A percentile compares a stretch with the other conserved stretches of the same genome.
phyloP scores from a whole-genome alignment of 345 rosid genomes.

The Citrus mangshanensis region DNA sequence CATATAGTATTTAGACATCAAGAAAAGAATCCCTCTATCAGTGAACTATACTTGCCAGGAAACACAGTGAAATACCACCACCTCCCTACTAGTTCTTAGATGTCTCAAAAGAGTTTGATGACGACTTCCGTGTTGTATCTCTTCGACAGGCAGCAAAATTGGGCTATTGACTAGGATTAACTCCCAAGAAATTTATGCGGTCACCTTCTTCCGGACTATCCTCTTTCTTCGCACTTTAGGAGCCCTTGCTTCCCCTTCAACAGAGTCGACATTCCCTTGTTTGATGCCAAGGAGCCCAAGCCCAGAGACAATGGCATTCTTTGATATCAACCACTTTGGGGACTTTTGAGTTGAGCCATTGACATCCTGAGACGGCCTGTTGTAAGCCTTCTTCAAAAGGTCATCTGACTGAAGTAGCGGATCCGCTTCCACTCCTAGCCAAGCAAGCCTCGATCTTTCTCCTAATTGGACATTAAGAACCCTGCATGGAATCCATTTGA shows the following conservation, averaged over 20 bases:
- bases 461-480: constrained; percentile 66
- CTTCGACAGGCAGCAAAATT: constrained; percentile 22
- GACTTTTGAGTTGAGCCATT: constrained; percentile 53
- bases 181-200: constrained; percentile 23
- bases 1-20: background rate
- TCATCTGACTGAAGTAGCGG: constrained; percentile 71
- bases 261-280: constrained; percentile 43
- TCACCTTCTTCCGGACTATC: constrained; percentile 73
- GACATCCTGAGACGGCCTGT: constrained; percentile 48
- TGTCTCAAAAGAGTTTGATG: background rate
- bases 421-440: constrained; percentile 89
- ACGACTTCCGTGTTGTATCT: background rate
- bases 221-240: constrained; percentile 78
- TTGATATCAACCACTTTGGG: constrained; percentile 81
- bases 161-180: background rate
- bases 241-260: constrained; percentile 40
- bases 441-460: constrained; percentile 70
- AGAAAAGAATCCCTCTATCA: background rate
- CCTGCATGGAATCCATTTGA: constrained; percentile 36
- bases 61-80: too few relatives aligned
- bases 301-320: constrained; percentile 71
- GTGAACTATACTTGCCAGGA: background rate
- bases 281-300: constrained; percentile 75
- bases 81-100: background rate
- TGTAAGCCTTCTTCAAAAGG: constrained; percentile 61